These are phyloP conservation scores for Xylaria sp. DNA, from an alignment of 2,329 filamentous ascomycete species.

Conservation along the genomic window DNA sequence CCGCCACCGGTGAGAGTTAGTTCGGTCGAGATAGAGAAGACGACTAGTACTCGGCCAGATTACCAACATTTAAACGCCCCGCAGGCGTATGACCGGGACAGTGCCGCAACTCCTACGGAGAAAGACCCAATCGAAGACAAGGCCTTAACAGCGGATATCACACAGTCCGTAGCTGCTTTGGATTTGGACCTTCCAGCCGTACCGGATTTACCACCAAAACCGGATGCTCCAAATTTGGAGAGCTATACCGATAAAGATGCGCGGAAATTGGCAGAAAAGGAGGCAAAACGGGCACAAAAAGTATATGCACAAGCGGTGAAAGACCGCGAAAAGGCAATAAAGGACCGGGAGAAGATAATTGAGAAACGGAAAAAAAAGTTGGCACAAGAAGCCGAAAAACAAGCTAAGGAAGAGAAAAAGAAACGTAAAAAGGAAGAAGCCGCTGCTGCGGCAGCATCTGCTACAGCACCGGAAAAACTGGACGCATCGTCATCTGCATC, in stretches of 20 bases:
- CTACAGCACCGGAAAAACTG: constrained; percentile 3
- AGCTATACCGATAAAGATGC: constrained; percentile 71
- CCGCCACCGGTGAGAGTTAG: constrained; percentile 7
- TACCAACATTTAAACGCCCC: neutral
- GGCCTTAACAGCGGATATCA: constrained; percentile 30
- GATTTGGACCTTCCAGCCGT: constrained; percentile 55
- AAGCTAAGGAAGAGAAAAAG: constrained; percentile 54
- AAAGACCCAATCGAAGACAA: constrained; percentile 24
- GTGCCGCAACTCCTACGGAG: constrained; percentile 17
- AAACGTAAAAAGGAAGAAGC: constrained; percentile 35
- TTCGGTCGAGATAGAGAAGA: neutral
- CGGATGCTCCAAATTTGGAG: constrained; percentile 66
- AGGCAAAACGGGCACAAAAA: constrained; percentile 71
- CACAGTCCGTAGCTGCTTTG: constrained; percentile 38
- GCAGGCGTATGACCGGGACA: neutral
- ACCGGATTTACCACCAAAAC: constrained; percentile 64
- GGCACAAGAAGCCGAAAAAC: constrained; percentile 56
- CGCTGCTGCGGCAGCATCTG: constrained; percentile 10
- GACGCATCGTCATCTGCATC: constrained; percentile 14
- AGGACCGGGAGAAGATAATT: constrained; percentile 69
- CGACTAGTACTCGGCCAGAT: neutral
- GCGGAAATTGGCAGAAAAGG: constrained; percentile 75
- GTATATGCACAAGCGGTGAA: constrained; percentile 74
- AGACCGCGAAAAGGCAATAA: constrained; percentile 71
- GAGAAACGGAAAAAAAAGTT: constrained; percentile 63